A percentile compares a stretch with the other conserved stretches of the same genome.
phyloP scores from a whole-genome alignment of 345 rosid species.

The Limnanthes douglasii region DNA sequence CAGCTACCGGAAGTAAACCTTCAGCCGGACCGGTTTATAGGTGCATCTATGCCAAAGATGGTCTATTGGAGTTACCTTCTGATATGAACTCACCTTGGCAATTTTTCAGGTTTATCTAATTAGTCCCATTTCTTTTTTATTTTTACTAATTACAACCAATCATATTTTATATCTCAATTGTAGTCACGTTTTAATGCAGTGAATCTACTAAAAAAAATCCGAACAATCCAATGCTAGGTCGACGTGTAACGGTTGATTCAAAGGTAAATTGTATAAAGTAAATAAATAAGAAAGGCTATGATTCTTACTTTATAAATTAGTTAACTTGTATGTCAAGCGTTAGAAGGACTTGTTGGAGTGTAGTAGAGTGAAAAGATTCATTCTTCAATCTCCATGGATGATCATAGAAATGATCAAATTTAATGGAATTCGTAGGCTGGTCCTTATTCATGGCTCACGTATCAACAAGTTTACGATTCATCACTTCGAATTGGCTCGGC shows the following conservation, averaged over 20 bases:
- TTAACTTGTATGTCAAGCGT: neutral
- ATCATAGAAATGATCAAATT: neutral
- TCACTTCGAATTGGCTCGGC: constrained; percentile 60
- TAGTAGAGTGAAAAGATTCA: too few species aligned
- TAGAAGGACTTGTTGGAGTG: too few species aligned
- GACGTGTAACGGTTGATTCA: constrained; percentile 42
- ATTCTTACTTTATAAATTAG: neutral
- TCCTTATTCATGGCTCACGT: constrained; percentile 72
- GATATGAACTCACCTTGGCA: constrained; percentile 81
- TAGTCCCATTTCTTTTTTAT: neutral
- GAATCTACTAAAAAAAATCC: constrained; percentile 37
- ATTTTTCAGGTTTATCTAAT: constrained; percentile 37
- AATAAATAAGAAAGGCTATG: neutral
- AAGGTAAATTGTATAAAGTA: constrained; percentile 23
- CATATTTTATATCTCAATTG: neutral
- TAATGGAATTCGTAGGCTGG: constrained; percentile 28
- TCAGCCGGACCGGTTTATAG: constrained; percentile 81
- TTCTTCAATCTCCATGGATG: neutral
- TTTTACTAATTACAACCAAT: neutral
- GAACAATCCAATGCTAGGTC: constrained; percentile 50
- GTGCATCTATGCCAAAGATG: constrained; percentile 63
- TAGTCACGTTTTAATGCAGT: constrained; percentile 12
- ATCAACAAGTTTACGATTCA: constrained; percentile 51
- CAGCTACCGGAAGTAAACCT: constrained; percentile 29
- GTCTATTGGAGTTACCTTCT: constrained; percentile 41